These are phyloP conservation scores for Diaporthe longicolla DNA, from an alignment of 2,329 filamentous ascomycete species.

Conservation along the genomic window DNA sequence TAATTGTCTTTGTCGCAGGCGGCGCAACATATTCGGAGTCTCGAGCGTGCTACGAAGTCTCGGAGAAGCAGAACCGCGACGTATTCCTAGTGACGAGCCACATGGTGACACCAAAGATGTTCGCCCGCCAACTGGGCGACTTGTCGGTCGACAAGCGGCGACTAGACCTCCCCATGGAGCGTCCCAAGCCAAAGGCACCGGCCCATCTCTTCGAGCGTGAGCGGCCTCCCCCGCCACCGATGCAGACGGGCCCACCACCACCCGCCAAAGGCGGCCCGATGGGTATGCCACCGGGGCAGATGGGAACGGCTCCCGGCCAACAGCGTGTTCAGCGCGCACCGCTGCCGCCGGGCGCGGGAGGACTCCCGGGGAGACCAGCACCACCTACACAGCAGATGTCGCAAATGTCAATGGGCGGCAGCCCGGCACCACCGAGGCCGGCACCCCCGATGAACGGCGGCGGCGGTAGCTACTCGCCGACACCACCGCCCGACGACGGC, in stretches of 20 bases:
- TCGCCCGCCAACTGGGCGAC: conserved; percentile 85
- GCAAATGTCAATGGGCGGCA: conserved; percentile 64
- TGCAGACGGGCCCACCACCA: conserved; percentile 47
- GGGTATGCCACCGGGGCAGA: conserved; percentile 43
- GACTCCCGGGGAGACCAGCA: conserved; percentile 54
- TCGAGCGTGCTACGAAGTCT: conserved; percentile 89
- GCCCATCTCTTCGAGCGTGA: conserved; percentile 86
- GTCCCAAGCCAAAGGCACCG: conserved; percentile 85
- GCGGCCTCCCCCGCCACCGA: conserved; percentile 67
- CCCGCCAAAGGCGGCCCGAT: conserved; percentile 48
- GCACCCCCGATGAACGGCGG: conserved; percentile 45
- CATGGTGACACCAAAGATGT: conserved; percentile 90
- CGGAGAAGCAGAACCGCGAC: conserved; percentile 80
- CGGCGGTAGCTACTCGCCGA: conserved; percentile 47
- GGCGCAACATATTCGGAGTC: conserved; percentile 95
- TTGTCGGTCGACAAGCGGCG: conserved; percentile 81
- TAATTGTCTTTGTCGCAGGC: conserved; percentile 95
- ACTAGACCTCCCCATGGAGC: conserved; percentile 85
- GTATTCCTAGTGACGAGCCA: conserved; percentile 92
- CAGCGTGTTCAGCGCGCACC: conserved; percentile 47
- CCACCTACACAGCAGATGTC: conserved; percentile 70
- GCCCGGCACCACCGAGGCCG: conserved; percentile 45
- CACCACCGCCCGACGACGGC: conserved; percentile 44
- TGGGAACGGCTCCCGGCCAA: conserved; percentile 49
- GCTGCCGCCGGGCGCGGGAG: conserved; percentile 49